Conservation (phyloP, 495 filamentous ascomycete species). For the Penicillium argentinense region DNA sequence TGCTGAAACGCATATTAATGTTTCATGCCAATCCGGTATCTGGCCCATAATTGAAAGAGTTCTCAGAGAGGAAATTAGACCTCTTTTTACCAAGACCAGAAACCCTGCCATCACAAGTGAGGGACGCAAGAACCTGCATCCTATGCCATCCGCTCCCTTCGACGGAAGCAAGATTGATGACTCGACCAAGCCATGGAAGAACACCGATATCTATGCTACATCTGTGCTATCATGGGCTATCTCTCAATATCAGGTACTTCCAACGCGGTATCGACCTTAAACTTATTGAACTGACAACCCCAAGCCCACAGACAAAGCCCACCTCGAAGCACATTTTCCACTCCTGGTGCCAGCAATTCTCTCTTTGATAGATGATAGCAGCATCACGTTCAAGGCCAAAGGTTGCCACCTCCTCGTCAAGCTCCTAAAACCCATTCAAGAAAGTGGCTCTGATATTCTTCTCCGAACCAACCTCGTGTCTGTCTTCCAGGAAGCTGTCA, state of each 20-base stretch:
- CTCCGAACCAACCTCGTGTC: slow-evolving; percentile 69
- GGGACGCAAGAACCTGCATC: slow-evolving; percentile 60
- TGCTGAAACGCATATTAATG: slow-evolving; percentile 42
- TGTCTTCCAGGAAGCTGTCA: slow-evolving; percentile 77
- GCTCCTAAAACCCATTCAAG: slow-evolving; percentile 60
- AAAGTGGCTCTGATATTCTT: slow-evolving; percentile 53
- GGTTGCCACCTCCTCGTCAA: slow-evolving; percentile 60
- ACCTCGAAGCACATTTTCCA: slow-evolving; percentile 63
- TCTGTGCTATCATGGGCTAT: slow-evolving; percentile 69
- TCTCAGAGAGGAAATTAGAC: slow-evolving; percentile 55
- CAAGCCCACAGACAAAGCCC: slow-evolving; percentile 25
- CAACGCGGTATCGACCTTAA: neutral
- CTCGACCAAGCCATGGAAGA: slow-evolving; percentile 72
- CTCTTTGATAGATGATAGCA: slow-evolving; percentile 71
- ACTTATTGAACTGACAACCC: slow-evolving; percentile 5
- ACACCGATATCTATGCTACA: slow-evolving; percentile 56
- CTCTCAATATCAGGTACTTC: slow-evolving; percentile 36
- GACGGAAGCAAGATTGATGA: slow-evolving; percentile 49
- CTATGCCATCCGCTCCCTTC: slow-evolving; percentile 39
- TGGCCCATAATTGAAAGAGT: slow-evolving; percentile 56
- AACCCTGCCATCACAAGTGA: slow-evolving; percentile 61
- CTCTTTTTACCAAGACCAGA: slow-evolving; percentile 68
- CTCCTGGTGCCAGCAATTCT: slow-evolving; percentile 84
- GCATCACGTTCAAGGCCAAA: slow-evolving; percentile 51
- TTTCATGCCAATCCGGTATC: slow-evolving; percentile 27